Conservation (phyloP, 2,329 filamentous ascomycete genomes). For the Gaeumannomyces sp. region DNA sequence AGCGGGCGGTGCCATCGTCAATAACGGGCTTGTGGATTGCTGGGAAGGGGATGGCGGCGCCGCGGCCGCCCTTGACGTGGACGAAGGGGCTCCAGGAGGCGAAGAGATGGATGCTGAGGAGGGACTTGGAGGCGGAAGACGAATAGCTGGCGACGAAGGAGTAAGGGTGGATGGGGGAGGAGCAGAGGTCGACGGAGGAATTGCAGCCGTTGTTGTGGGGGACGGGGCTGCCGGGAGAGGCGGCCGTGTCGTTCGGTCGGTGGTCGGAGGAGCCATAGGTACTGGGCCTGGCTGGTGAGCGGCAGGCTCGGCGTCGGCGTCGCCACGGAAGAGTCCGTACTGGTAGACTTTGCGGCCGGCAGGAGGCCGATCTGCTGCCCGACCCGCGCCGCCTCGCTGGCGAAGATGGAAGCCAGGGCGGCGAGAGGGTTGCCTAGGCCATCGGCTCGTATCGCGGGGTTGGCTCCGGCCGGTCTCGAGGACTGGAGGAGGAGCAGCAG, state of each 20-base stretch:
- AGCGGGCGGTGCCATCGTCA: neutral
- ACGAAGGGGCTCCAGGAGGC: neutral
- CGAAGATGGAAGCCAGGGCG: neutral
- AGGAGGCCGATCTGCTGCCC: slow-evolving; percentile 4
- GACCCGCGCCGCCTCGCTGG: neutral
- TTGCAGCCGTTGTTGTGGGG: neutral
- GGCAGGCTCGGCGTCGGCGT: neutral
- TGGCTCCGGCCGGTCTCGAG: too few relatives aligned
- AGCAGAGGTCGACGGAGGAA: neutral
- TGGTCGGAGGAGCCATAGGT: neutral
- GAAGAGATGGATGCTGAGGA: neutral
- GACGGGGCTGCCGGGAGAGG: neutral
- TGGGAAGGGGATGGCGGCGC: neutral
- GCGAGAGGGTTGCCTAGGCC: neutral
- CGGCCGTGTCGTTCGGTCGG: too few relatives aligned
- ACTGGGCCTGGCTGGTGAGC: neutral
- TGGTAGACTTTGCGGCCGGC: neutral
- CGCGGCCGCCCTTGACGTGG: neutral
- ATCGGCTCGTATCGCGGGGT: neutral
- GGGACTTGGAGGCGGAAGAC: neutral
- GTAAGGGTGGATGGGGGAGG: neutral
- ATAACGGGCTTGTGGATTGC: neutral
- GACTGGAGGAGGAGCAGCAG: neutral
- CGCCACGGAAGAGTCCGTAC: neutral
- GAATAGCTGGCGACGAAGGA: neutral